Base-by-base conservation (phyloP, 208 protist genomes). In the Trypanosomatidae sp. region DNA sequence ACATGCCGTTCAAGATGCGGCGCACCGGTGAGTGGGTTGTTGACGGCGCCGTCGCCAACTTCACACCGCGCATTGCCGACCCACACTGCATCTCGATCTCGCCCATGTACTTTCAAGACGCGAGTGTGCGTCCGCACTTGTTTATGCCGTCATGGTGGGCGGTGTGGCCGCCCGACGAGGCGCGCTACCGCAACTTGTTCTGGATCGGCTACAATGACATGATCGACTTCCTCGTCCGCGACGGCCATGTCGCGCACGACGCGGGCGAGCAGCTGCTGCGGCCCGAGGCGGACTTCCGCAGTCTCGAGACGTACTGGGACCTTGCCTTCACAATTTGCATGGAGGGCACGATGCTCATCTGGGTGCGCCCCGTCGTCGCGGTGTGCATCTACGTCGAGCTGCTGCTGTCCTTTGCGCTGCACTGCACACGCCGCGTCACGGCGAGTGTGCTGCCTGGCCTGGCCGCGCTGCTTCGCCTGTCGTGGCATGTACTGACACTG, bases 61-160 rank as follows among this genome's bases (percentile, higher is more conserved):
- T 92, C 22, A 81, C 64, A 5, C 82, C 82, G 8, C 66, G 62
- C 42, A 74, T 64, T 25, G 61, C 58, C 20, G 71, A 88, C 24
- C 59, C 69, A 11, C 41, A 56, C 21, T 67, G 56, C 7, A 74
- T 92, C 42, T 74, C 77, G 6, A 63, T 92, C 7, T 82, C 73
- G 1, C 61, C 71, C n/a, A 78, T 92, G 55, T 86, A 88, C 63
- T 92, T 76, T 46, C 70, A 78, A 32, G 44, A 71, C 1, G 63
- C 82, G 10, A 68, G 58, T 25, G 62, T 91, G 45, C 73, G 66
- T 16, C 82, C 82, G 11, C 62, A 53, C 15, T 43, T 58, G 18
- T 84, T 77, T 56, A 57, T 87, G 21, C 82, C 82, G 18, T 65
- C 73, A 7, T 88, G 77, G 74, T 91, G 82, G 78, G 74, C 53